Evolutionary conservation across 2,329 filamentous ascomycete genomes (phyloP).

Genomic region (Grosmannia penicillata): DNA sequence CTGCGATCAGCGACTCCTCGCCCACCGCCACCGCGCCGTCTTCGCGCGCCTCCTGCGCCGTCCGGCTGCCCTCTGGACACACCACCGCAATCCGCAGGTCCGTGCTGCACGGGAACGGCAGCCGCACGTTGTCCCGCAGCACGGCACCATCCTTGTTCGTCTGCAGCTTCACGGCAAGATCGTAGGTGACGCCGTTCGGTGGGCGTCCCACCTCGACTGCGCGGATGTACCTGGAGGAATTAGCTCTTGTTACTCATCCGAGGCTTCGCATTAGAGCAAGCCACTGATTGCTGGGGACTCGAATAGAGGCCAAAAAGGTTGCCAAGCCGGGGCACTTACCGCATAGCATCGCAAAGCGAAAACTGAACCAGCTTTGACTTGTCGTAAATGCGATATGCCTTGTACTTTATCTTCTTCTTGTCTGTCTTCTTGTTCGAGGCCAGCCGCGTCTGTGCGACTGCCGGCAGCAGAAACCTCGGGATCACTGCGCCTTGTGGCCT

Average conservation of each 20-base stretch:
- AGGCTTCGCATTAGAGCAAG: neutral
- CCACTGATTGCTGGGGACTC: neutral
- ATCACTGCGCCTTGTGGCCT: constrained; percentile 28
- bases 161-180: constrained; percentile 68
- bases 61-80: constrained; percentile 64
- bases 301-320: no score
- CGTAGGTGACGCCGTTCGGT: constrained; percentile 67
- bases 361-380: constrained; percentile 57
- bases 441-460: constrained; percentile 27
- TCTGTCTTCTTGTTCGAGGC: constrained; percentile 31
- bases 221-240: constrained; percentile 61
- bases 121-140: constrained; percentile 71
- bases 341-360: constrained; percentile 82
- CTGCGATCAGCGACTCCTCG: constrained; percentile 71
- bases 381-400: constrained; percentile 51
- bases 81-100: constrained; percentile 84
- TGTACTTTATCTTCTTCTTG: constrained; percentile 46
- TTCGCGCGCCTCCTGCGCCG: constrained; percentile 56
- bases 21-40: constrained; percentile 75
- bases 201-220: constrained; percentile 80
- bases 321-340: constrained; percentile 45
- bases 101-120: constrained; percentile 81
- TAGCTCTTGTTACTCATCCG: neutral
- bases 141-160: constrained; percentile 76
- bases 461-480: constrained; percentile 34